Conservation (phyloP, 305 asterid genomes). For the Rubia peregrina region DNA sequence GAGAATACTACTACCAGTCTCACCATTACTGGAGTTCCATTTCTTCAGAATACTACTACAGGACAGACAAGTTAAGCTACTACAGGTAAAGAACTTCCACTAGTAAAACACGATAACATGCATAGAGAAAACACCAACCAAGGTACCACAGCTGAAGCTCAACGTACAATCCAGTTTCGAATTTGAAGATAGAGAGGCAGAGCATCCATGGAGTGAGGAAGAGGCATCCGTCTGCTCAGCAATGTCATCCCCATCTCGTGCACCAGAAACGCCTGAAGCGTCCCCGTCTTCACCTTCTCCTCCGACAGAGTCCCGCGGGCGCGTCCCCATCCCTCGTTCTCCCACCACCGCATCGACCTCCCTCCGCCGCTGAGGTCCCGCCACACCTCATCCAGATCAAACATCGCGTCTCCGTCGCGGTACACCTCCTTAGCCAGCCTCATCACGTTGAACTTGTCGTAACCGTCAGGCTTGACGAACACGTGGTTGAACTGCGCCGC, state of each 20-base stretch:
- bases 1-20: no score
- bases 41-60: no score
- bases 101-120: no score
- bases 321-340: background rate
- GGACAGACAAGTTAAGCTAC: no score
- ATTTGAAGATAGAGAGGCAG: no score
- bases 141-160: no score
- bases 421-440: background rate
- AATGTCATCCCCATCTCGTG: background rate
- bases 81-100: no score
- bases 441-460: background rate
- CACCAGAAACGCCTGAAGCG: background rate
- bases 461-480: background rate
- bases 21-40: no score
- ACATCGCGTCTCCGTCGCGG: background rate
- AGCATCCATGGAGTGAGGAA: background rate
- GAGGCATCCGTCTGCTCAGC: background rate
- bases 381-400: background rate
- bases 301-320: background rate
- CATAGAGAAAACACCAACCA: no score
- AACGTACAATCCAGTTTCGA: no score
- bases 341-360: background rate
- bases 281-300: background rate
- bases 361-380: background rate
- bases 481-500: background rate